phyloP scores from a whole-genome alignment of 2,329 filamentous ascomycete genomes.

The Purpureocillium takamizusanense region DNA sequence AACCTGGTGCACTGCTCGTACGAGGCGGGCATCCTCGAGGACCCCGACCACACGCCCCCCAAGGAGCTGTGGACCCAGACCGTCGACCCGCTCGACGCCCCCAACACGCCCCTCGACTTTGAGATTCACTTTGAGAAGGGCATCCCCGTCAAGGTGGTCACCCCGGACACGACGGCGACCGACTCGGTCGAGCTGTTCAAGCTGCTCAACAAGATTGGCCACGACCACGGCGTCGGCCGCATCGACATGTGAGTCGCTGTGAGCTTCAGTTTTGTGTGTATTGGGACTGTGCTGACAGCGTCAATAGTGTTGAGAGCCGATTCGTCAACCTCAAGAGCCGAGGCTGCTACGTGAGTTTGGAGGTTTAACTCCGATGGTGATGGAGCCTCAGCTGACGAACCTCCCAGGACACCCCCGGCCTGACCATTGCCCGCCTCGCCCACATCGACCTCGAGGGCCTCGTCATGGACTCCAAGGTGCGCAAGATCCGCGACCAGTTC shows the following conservation, averaged over 20 bases:
- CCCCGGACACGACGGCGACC: constrained; percentile 25
- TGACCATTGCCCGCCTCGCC: constrained; percentile 11
- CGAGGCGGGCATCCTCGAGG: constrained; percentile 54
- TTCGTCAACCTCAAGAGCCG: constrained; percentile 21
- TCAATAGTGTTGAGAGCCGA: neutral
- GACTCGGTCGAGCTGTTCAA: constrained; percentile 58
- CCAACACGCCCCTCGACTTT: constrained; percentile 55
- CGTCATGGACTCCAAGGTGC: constrained; percentile 45
- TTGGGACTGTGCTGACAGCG: constrained; percentile 5
- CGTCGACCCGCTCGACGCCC: constrained; percentile 53
- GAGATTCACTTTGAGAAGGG: constrained; percentile 59
- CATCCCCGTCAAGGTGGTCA: constrained; percentile 54
- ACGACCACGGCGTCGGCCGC: constrained; percentile 56
- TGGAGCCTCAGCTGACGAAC: constrained; percentile 7
- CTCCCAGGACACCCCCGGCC: constrained; percentile 2
- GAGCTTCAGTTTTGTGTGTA: constrained; percentile 7
- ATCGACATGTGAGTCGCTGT: constrained; percentile 31
- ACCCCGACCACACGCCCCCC: constrained; percentile 46
- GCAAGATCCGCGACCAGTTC: constrained; percentile 43
- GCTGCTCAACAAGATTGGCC: constrained; percentile 53
- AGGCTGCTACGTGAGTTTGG: constrained; percentile 5
- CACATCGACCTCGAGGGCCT: constrained; percentile 44
- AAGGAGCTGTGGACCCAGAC: constrained; percentile 51
- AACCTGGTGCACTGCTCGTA: constrained; percentile 50
- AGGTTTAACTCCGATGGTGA: neutral